Evolutionary conservation across 1,139 yeast species (phyloP).

Genomic region (Lodderomyces orthopsilosis): DNA sequence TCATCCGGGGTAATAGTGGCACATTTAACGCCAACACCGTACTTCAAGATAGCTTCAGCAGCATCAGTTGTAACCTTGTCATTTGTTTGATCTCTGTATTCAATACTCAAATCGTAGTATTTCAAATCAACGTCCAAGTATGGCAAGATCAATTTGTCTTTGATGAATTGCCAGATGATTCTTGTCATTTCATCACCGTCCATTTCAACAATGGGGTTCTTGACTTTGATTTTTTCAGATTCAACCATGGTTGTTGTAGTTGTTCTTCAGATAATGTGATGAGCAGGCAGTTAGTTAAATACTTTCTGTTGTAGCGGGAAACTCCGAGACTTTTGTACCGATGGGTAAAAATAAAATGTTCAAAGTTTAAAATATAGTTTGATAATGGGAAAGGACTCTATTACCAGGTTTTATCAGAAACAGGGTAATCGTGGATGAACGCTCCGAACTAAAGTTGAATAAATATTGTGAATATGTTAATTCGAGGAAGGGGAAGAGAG

Average conservation of each 20-base stretch:
- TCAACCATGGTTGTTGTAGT: constrained; percentile 9
- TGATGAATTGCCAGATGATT: constrained; percentile 86
- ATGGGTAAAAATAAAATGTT: not conserved
- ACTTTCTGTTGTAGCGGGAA: not conserved
- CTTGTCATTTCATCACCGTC: constrained; percentile 98
- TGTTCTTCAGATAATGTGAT: not conserved
- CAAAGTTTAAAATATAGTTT: not conserved
- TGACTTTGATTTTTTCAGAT: constrained; percentile 64
- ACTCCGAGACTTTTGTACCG: not conserved
- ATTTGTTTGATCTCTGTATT: constrained; percentile 80
- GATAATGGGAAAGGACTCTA: not conserved
- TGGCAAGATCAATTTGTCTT: constrained; percentile 77
- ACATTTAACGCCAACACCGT: constrained; percentile 93
- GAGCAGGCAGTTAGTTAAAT: not conserved
- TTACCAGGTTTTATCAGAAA: not conserved
- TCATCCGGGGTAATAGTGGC: constrained; percentile 99
- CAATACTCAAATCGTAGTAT: constrained; percentile 86
- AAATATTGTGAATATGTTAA: not conserved
- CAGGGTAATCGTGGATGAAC: too few relatives aligned
- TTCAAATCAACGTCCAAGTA: constrained; percentile 84
- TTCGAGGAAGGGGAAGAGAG: not conserved
- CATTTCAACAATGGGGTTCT: constrained; percentile 88
- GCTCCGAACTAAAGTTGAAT: too few relatives aligned
- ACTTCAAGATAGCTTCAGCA: constrained; percentile 83
- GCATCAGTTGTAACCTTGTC: constrained; percentile 88